phyloP scores from a whole-genome alignment of 1,139 yeast species.

The Hansenula lynferdii region DNA sequence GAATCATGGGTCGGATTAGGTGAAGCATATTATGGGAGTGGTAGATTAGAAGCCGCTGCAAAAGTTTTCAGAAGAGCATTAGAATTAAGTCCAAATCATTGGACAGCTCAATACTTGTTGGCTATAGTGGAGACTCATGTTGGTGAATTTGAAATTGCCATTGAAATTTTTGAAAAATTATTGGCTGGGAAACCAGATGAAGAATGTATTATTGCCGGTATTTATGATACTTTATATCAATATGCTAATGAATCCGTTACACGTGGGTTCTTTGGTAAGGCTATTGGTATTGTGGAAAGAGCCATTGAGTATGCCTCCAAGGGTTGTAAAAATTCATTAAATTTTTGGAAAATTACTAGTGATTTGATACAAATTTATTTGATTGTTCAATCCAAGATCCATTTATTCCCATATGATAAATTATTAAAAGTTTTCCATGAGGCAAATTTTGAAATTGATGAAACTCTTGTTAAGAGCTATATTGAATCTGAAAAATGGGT shows the following conservation, averaged over 20 bases:
- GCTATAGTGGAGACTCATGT: conserved; percentile 55
- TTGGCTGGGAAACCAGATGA: conserved; percentile 42
- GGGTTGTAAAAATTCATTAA: conserved; percentile 34
- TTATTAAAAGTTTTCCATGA: conserved; percentile 32
- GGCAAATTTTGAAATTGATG: conserved; percentile 13
- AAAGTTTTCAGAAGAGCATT: conserved; percentile 74
- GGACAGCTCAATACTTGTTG: conserved; percentile 63
- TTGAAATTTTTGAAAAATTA: conserved; percentile 37
- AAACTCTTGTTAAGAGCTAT: conserved; percentile 5
- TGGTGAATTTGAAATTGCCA: conserved; percentile 47
- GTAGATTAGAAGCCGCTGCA: conserved; percentile 79
- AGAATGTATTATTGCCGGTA: conserved; percentile 50
- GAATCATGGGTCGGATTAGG: conserved; percentile 94
- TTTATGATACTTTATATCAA: conserved; percentile 52
- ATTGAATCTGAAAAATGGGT: conserved; percentile 9
- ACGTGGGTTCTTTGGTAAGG: conserved; percentile 65
- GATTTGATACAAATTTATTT: conserved; percentile 42
- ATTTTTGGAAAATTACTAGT: conserved; percentile 48
- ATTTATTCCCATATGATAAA: conserved; percentile 39
- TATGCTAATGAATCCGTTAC: conserved; percentile 48
- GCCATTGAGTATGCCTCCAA: conserved; percentile 29
- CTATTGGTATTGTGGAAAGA: conserved; percentile 44
- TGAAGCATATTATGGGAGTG: conserved; percentile 83
- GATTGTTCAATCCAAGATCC: conserved; percentile 40
- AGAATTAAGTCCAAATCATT: conserved; percentile 43